Conservation (phyloP, 169 alveolate genomes). For the Toxoplasma gondii region DNA sequence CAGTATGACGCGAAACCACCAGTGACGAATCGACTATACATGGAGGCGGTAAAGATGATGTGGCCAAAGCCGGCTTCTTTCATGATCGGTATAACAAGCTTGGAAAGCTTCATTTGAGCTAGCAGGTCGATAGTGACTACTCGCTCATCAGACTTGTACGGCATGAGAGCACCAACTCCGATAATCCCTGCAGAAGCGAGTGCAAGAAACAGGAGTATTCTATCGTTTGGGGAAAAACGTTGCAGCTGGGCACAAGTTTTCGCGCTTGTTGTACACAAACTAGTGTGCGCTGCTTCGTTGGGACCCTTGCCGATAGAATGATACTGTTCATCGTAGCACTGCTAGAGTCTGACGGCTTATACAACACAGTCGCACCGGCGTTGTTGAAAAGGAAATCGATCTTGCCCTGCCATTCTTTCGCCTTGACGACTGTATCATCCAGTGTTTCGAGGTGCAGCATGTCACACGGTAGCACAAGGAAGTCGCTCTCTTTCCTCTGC, state of each 20-base stretch:
- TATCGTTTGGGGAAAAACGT: too few species aligned
- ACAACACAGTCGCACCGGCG: neutral
- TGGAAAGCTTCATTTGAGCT: conserved; percentile 17
- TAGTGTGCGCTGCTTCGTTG: neutral
- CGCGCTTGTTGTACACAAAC: neutral
- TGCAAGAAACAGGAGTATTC: neutral
- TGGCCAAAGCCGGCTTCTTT: conserved; percentile 36
- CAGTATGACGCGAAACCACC: conserved; percentile 43
- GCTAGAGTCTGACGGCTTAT: too few species aligned
- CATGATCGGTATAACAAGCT: conserved; percentile 19
- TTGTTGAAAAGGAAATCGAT: conserved; percentile 31
- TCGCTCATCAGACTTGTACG: conserved; percentile 37
- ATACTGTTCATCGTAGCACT: too few species aligned
- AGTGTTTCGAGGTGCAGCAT: conserved; percentile 2
- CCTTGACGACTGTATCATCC: neutral
- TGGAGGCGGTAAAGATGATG: conserved; percentile 33
- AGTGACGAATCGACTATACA: conserved; percentile 26
- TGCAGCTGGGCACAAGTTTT: too few species aligned
- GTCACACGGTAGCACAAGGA: conserved; percentile 33
- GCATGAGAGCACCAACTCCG: conserved; percentile 38
- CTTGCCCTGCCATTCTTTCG: conserved; percentile 37
- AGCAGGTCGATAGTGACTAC: conserved; percentile 14
- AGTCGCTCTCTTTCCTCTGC: conserved; percentile 17
- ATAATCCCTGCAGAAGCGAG: conserved; percentile 12
- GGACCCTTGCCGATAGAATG: neutral